These are phyloP conservation scores for Irpex lacteus DNA, from an alignment of 1,284 basidiomycete species.

Conservation along the genomic window DNA sequence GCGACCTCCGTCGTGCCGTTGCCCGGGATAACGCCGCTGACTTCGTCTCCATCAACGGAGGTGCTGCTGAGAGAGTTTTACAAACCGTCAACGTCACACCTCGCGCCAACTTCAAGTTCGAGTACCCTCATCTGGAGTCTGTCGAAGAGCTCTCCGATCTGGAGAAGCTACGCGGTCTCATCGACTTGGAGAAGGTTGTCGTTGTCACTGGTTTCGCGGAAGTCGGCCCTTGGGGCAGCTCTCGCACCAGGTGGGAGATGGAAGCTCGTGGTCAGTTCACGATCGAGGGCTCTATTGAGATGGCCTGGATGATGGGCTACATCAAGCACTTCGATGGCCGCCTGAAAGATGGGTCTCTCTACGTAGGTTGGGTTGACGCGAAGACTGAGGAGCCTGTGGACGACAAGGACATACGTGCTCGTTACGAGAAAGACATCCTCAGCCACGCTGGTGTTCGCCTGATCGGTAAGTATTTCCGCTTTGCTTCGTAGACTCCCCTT, in stretches of 20 bases:
- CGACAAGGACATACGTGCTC: conserved; percentile 93
- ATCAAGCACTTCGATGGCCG: conserved; percentile 99
- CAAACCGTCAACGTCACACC: conserved; percentile 93
- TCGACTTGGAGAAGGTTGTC: conserved; percentile 94
- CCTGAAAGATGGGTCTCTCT: conserved; percentile 86
- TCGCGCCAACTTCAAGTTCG: conserved; percentile 95
- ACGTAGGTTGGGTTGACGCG: conserved; percentile 97
- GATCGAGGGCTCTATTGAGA: conserved; percentile 97
- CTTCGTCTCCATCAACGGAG: conserved; percentile 89
- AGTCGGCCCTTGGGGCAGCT: conserved; percentile 98
- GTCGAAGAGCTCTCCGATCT: conserved; percentile 70
- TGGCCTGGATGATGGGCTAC: conserved; percentile 99
- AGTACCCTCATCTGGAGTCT: conserved; percentile 83
- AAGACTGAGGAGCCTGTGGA: conserved; percentile 97
- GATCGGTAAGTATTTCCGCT: conserved; percentile 62
- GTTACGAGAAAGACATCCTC: conserved; percentile 94
- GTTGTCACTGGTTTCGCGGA: conserved; percentile 96
- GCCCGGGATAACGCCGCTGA: conserved; percentile 93
- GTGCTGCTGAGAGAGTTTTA: conserved; percentile 89
- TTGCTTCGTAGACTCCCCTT: conserved; percentile 10
- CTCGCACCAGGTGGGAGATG: conserved; percentile 99
- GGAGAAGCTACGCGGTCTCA: conserved; percentile 75
- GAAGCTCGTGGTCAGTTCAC: conserved; percentile 92
- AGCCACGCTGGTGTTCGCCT: conserved; percentile 93
- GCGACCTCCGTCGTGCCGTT: conserved; percentile 90